Evolutionary conservation across 2,329 filamentous ascomycete species (phyloP), one percentile per base, ranked within the genome.

Genomic region (Pseudonectria foliicola): DNA sequence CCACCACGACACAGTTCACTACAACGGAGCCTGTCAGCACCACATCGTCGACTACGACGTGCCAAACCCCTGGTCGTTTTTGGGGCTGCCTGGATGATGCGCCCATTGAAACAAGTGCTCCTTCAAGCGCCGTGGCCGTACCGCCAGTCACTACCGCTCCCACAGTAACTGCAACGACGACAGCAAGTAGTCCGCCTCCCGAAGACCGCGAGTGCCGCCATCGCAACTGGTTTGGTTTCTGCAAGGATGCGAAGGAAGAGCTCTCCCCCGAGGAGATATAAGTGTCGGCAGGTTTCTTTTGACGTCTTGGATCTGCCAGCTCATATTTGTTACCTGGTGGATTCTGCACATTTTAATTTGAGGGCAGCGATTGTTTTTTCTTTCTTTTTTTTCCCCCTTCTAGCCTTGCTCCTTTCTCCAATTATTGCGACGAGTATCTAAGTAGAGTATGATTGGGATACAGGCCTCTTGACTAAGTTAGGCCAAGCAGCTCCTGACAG

Each of bases 71-170:
- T 1, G 74, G 75, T 4, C 54, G 62, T 29, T 73, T 78, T 52
- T 77, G 71, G 67, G 74, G 74, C 4, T 78, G 75, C 46, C 55
- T 62, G 36, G 73, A 77, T 44, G 43, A 60, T 8, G 52, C 52
- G 28, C 31, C 60, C 2, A 55, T 54, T 8, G 50, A 54, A 13
- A 50, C 44, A 30, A 46, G 25, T 14, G 29, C 44, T 62, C 71
- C 50, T 36, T 57, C 62, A 3, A 54, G 54, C 14, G 48, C 50
- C 16, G 32, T 47, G 2, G 50, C 56, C 2, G 36, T 41, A 3
- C 53, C 53, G 10, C 42, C 50, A 1, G 53, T 57, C 25, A 58
- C 57, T 3, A 43, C 50, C n/a, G 46, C 50, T 6, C 54, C 64
- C 4, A 56, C 57, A 2, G 41, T 46, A 4, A 50, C 51, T 4